Base-by-base conservation (phyloP, 176 grass and related monocot genomes). In the Lolium multiflorum region DNA sequence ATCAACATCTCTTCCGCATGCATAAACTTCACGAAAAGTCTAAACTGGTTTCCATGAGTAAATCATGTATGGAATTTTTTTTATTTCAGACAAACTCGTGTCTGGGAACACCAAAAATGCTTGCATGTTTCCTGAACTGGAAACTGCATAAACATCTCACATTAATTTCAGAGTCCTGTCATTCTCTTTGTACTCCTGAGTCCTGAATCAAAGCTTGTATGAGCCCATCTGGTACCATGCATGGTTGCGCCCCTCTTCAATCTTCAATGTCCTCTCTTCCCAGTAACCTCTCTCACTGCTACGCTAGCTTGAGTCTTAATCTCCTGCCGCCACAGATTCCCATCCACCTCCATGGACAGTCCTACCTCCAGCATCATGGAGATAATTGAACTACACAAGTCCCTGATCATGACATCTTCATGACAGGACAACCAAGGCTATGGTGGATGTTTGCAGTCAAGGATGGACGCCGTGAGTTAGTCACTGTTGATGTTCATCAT, bases 361-460 rank as follows among this genome's bases (percentile, higher is more conserved):
- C 71, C 43, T 50, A 13, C n/a, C 71, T 74, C 71, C 44, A 74
- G 71, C 13, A 3, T 25, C 12, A 50, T 74, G 44, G 21, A 74
- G 46, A 16, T 16, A 74, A 74, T 16, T 5, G 21, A 74, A 74
- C 44, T 12, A 74, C 21, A 0, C 21, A 0, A 50, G 21, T 50
- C 46, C 20, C 71, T 74, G 71, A 50, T 26, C 66, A 39, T 69
- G 46, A 74, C 22, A 75, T 75, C 47, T 51, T 75, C 44, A 26
- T 24, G 71, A 74, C 46, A 74, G 51, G 71, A 75, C 22, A 75
- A 75, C 72, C 25, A 52, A 50, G 43, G 13, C 46, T 12, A 50
- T 26, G 13, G 72, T 28, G 14, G 14, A 75, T 17, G 72, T 28
- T 51, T 17, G 72, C 72, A 52, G 72, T 28, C 22, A 50, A 74